A percentile compares a stretch with the other conserved stretches of the same genome.
Evolutionary conservation across 1,284 basidiomycete species (phyloP).

Genomic region (Trichosporon faecale): DNA sequence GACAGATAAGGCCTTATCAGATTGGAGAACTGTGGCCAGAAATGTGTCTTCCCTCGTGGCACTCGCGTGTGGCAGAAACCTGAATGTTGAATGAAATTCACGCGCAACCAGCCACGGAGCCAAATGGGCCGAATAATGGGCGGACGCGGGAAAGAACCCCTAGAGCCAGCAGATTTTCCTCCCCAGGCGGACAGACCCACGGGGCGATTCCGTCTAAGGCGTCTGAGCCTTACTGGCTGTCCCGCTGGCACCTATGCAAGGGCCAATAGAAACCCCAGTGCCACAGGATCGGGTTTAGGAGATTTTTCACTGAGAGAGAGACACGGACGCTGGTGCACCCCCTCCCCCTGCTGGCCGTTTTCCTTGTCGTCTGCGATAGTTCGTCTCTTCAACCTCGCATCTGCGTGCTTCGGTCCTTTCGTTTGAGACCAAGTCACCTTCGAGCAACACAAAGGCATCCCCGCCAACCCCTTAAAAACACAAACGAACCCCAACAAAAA

Average conservation of each 20-base stretch:
- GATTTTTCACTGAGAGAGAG: background rate
- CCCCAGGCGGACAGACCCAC: background rate
- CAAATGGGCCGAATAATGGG: background rate
- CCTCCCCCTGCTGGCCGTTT: constrained; percentile 6
- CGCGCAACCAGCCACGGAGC: background rate
- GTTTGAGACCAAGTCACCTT: constrained; percentile 14
- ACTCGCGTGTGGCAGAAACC: constrained; percentile 5
- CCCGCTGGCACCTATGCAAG: background rate
- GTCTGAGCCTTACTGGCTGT: background rate
- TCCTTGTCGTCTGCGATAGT: constrained; percentile 10
- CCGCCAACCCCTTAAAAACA: constrained; percentile 11
- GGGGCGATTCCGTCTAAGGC: background rate
- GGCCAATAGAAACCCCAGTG: constrained; percentile 5
- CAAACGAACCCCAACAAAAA: constrained; percentile 27
- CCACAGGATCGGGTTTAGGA: constrained; percentile 11
- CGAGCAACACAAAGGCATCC: constrained; percentile 9
- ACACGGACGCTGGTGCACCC: constrained; percentile 3
- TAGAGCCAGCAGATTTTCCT: background rate
- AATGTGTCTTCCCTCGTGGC: constrained; percentile 6
- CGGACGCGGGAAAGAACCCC: background rate
- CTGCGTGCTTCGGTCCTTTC: constrained; percentile 15
- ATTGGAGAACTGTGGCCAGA: background rate
- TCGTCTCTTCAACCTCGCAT: constrained; percentile 13
- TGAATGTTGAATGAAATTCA: background rate
- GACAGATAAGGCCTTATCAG: background rate